These are phyloP conservation scores for Tricholoma bakamatsutake DNA, from an alignment of 768 basidiomycete species.

Conservation along the genomic window DNA sequence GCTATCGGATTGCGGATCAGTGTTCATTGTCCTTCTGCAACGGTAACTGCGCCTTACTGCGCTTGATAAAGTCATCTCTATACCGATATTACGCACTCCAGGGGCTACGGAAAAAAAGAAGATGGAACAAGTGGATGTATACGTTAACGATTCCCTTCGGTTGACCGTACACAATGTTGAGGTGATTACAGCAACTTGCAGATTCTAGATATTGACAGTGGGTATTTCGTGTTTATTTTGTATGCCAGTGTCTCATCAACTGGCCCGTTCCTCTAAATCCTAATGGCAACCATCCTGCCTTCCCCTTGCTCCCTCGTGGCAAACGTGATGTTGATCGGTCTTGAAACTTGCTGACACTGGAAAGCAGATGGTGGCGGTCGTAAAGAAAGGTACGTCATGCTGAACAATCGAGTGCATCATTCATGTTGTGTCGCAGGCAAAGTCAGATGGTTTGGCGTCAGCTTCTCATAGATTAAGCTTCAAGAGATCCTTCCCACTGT, in stretches of 20 bases:
- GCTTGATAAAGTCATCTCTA: no score
- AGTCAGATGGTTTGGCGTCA: constrained; percentile 65
- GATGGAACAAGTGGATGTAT: no score
- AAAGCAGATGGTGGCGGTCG: constrained; percentile 75
- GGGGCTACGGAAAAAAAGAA: no score
- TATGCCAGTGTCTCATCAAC: constrained; percentile 52
- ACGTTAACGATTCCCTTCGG: background rate
- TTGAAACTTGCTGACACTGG: constrained; percentile 71
- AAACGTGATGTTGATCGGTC: constrained; percentile 60
- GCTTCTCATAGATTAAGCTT: constrained; percentile 64
- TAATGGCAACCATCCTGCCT: constrained; percentile 53
- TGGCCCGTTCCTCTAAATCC: constrained; percentile 79
- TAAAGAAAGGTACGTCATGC: constrained; percentile 46
- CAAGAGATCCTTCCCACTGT: constrained; percentile 65
- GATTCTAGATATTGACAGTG: constrained; percentile 82
- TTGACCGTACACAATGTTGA: background rate
- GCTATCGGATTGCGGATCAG: no score
- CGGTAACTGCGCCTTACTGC: no score
- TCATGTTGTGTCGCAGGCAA: constrained; percentile 40
- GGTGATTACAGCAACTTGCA: constrained; percentile 16
- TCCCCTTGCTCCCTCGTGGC: constrained; percentile 58
- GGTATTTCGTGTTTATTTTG: constrained; percentile 20
- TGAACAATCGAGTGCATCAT: background rate
- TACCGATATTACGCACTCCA: no score
- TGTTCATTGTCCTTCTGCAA: no score